A percentile compares a stretch with the other conserved stretches of the same genome.
phyloP scores from a whole-genome alignment of 176 grass and related monocot species.

The Phragmites australis region DNA sequence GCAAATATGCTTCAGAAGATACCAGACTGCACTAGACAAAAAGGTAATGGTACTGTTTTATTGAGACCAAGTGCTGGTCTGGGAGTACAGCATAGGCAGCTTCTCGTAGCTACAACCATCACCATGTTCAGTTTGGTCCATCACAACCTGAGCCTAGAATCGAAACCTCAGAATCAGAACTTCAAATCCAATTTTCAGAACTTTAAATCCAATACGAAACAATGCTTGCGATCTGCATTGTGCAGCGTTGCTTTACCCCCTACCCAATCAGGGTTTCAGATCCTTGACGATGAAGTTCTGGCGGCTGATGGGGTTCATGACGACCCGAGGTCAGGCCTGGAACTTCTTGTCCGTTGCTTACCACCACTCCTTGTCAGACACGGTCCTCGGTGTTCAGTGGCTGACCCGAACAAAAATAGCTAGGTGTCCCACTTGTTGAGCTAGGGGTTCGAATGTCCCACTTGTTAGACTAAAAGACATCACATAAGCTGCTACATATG shows the following conservation, averaged over 20 bases:
- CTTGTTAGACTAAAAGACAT: too few relatives aligned
- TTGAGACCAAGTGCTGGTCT: neutral
- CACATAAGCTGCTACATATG: too few relatives aligned
- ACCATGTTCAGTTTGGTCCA: neutral
- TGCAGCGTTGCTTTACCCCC: neutral
- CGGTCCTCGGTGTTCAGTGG: slow-evolving; percentile 60
- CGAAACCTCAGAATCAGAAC: neutral
- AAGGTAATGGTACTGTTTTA: slow-evolving; percentile 1
- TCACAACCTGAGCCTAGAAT: neutral
- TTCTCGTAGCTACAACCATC: neutral
- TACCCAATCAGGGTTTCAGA: slow-evolving; percentile 46
- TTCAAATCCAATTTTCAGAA: neutral
- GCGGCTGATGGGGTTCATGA: slow-evolving; percentile 94
- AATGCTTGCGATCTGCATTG: too few relatives aligned
- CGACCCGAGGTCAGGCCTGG: slow-evolving; percentile 84
- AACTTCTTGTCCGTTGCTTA: slow-evolving; percentile 75
- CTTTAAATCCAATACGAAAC: neutral
- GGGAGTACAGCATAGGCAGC: neutral
- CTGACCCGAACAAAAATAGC: too few relatives aligned
- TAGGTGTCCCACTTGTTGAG: too few relatives aligned
- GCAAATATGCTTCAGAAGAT: slow-evolving; percentile 16
- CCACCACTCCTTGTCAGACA: slow-evolving; percentile 82
- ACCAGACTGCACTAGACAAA: neutral
- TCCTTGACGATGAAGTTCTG: slow-evolving; percentile 89
- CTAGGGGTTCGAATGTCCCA: too few relatives aligned